Base-by-base conservation (phyloP, 805 yeast species). In the Kodamaea restingae region DNA sequence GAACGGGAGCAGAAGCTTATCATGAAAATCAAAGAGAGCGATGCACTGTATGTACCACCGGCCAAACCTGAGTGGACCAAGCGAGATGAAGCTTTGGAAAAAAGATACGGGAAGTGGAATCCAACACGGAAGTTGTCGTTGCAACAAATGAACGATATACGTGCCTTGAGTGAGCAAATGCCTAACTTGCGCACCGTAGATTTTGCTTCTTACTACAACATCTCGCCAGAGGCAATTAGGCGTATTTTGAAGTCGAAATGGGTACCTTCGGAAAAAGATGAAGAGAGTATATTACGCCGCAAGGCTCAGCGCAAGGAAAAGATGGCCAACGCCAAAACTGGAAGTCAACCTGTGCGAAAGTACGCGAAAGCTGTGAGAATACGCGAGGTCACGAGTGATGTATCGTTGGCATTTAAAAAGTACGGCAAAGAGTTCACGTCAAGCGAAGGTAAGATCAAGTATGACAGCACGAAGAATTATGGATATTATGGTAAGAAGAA, bases 181-280 rank as follows among this genome's bases (percentile, higher is more conserved):
- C 96, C 96, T 0, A 69, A 74, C n/a, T 46, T 84, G 38, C 75
- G 73, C 3, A 71, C 81, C 2, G 63, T 65, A 2, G 81, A 78
- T 31, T 56, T 90, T 4, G 82, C 88, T 0, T 65, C 73, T 22
- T 73, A 73, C 52, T 88, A 83, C 60, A 66, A 73, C 35, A 71
- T 87, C 4, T 83, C 93, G 1, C 91, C 95, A 1, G 95, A 88
- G 48, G 85, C 90, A 0, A 75, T 88, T 2, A 67, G 95, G 42
- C 73, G 95, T 46, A 87, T 90, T 14, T 56, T 90, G 47, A 80
- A 78, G 54, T 80, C 91, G 4, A 77, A 72, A 27, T 90, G 95
- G 95, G 61, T 56, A 12, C 95, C 96, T 0, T 67, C 59, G 4
- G 71, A 64, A 1, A 71, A 69, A n/a, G 85, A 81, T 43, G 72